phyloP scores from a whole-genome alignment of 2,329 filamentous ascomycete species.

The Colletotrichum filicis region DNA sequence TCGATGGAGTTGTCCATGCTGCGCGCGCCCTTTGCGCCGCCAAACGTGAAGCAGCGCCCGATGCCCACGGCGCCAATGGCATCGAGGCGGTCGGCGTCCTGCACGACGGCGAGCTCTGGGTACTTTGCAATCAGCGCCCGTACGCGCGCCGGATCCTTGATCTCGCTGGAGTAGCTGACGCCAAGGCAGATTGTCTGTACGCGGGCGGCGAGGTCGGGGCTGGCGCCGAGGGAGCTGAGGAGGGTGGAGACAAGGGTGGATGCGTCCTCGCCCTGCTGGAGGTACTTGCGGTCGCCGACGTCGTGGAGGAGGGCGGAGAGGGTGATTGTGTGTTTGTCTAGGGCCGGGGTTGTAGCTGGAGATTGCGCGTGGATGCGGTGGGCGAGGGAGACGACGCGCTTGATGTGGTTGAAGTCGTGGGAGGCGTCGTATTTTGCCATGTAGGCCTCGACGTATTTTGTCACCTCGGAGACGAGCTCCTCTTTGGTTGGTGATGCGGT shows the following conservation, averaged over 20 bases:
- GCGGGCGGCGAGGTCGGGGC: slow-evolving; percentile 66
- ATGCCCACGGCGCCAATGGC: slow-evolving; percentile 89
- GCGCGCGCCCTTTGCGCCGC: slow-evolving; percentile 69
- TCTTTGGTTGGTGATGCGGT: slow-evolving; percentile 40
- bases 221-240: slow-evolving; percentile 67
- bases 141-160: slow-evolving; percentile 70
- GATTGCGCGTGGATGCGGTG: slow-evolving; percentile 62
- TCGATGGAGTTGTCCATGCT: slow-evolving; percentile 71
- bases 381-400: slow-evolving; percentile 81
- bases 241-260: slow-evolving; percentile 66
- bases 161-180: slow-evolving; percentile 83
- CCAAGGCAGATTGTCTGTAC: slow-evolving; percentile 80
- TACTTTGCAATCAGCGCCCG: slow-evolving; percentile 69
- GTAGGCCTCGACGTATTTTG: slow-evolving; percentile 73
- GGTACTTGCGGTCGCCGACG: slow-evolving; percentile 87
- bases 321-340: slow-evolving; percentile 68
- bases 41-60: slow-evolving; percentile 80
- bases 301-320: slow-evolving; percentile 86
- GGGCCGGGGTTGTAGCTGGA: slow-evolving; percentile 37
- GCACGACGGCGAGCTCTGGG: slow-evolving; percentile 85
- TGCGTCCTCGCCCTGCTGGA: slow-evolving; percentile 65
- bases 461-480: slow-evolving; percentile 65
- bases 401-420: slow-evolving; percentile 88
- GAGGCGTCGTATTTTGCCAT: slow-evolving; percentile 86
- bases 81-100: slow-evolving; percentile 94